Evolutionary conservation across 2,329 filamentous ascomycete species (phyloP), one percentile per base, ranked within the genome.

Genomic region (Neonectria magnoliae): DNA sequence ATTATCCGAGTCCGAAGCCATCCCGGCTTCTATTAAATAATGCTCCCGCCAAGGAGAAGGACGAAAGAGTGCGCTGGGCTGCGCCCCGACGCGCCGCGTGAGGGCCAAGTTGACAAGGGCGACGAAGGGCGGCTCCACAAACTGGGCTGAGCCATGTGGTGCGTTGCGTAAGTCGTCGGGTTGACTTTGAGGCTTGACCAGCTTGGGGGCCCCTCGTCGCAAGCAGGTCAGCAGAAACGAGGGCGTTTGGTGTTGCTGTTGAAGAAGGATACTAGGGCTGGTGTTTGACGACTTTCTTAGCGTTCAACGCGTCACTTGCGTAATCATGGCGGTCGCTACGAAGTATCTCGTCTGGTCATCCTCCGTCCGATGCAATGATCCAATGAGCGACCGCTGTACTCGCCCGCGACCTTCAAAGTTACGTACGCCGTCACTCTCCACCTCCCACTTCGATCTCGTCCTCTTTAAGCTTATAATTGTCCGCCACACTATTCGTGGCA

Each of bases 61-160:
- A 13, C 16, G 16, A 38, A 7, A n/a, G 38, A 42, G n/a, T 20
- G 38, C 6, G 6, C 33, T 16, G 6, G 6, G 25, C 25, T 25
- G 33, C 38, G 38, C 38, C 38, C 8, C 8, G n/a, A 42, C 10
- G 38, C n/a, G n/a, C 36, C 36, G 5, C 14, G 36, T 38, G 36
- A 38, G 36, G 5, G 36, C 36, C 36, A 5, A 38, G 14, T 38
- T n/a, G 36, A n/a, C 38, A 42, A 10, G 29, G 25, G 20, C 62
- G 13, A 22, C 18, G 52, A 44, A 18, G 16, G 20, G 47, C n/a
- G 48, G 53, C 58, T 57, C 63, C 63, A 69, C 66, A 66, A 60
- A 64, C 56, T 59, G 57, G 65, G 62, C 67, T 66, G 65, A 67
- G 65, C 47, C 36, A 45, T 56, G 57, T 54, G 66, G 61, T 62